Base-by-base conservation (phyloP, 2,329 filamentous ascomycete genomes). In the Calonectria pauciramosa region DNA sequence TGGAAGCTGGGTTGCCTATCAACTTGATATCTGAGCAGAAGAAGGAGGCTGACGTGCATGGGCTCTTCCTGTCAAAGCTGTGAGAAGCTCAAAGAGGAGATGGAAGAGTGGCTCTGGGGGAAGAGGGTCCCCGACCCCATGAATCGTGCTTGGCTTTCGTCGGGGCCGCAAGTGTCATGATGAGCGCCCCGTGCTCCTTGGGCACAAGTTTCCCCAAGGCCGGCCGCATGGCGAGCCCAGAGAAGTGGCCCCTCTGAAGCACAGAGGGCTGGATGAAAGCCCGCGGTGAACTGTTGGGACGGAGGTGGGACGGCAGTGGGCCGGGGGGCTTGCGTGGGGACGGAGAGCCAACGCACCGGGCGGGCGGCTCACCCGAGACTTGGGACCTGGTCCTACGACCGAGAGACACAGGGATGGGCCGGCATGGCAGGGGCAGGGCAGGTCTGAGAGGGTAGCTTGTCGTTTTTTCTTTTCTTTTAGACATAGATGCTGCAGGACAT, bases 41-140 rank as follows among this genome's bases (percentile, higher is more conserved):
- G 32, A 16, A 44, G 36, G 63, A 23, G 54, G 75, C 78, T 81
- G 79, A 81, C 78, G 76, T 81, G 79, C 79, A 81, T 81, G 73
- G 75, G 70, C 63, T 32, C 23, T 38, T 60, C 56, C 41, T n/a
- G 68, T 66, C 54, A 28, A 65, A 77, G 52, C 64, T 76, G 71
- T 44, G 47, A 64, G 77, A 77, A 72, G 69, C 71, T 76, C 68
- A 79, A 78, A 76, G 49, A 72, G 73, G 78, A 71, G 68, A 73
- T 75, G 68, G 18, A 69, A 63, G 41, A 73, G 73, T 66, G 68
- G 54, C 36, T 59, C 59, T 76, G 59, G 75, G 78, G 70, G 66
- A 75, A 76, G 73, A 71, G 76, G 69, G 49, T 54, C 49, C 20
- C 20, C 23, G 47, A 3, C 54, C 54, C 56, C 56, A 60, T 60